Evolutionary conservation across 768 basidiomycete species (phyloP).

Genomic region (Hericium rajendrae): DNA sequence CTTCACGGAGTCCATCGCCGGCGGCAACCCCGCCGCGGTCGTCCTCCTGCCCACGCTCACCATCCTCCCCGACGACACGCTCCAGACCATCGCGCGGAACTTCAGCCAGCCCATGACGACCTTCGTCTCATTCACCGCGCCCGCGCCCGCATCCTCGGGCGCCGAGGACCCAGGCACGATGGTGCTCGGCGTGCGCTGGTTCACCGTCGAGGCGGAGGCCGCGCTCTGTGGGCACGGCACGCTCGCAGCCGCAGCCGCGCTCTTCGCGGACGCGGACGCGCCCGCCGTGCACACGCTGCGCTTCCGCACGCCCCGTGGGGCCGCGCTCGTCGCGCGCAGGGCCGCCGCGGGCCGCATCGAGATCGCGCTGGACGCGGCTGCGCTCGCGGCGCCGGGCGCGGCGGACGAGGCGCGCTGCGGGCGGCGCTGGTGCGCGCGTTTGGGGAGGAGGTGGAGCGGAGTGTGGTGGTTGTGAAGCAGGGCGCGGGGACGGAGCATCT

Average conservation of each 20-base stretch:
- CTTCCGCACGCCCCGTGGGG: conserved; percentile 2
- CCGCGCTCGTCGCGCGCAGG: neutral
- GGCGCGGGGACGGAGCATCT: conserved; percentile 1
- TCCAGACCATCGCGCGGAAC: conserved; percentile 13
- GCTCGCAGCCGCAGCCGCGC: conserved; percentile 17
- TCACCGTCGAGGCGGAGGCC: conserved; percentile 17
- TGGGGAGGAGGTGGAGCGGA: conserved; percentile 1
- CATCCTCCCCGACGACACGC: conserved; percentile 8
- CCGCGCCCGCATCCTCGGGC: neutral
- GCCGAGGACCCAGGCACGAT: neutral
- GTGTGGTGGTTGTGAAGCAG: neutral
- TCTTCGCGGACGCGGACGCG: neutral
- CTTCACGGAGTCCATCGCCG: conserved; percentile 20
- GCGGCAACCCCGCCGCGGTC: conserved; percentile 25
- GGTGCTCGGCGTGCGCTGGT: conserved; percentile 21
- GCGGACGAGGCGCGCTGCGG: conserved; percentile 7
- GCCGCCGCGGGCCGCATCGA: conserved; percentile 7
- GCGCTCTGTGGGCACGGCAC: conserved; percentile 26
- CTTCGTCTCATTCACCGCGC: conserved; percentile 6
- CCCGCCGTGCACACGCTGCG: neutral
- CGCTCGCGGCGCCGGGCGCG: neutral
- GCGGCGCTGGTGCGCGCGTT: conserved; percentile 1
- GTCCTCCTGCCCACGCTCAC: conserved; percentile 16
- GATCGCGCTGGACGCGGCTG: conserved; percentile 9
- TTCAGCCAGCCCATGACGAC: conserved; percentile 18